phyloP scores from a whole-genome alignment of 192 early-diverging fungal species.

The Phycomyces blakesleeanus region DNA sequence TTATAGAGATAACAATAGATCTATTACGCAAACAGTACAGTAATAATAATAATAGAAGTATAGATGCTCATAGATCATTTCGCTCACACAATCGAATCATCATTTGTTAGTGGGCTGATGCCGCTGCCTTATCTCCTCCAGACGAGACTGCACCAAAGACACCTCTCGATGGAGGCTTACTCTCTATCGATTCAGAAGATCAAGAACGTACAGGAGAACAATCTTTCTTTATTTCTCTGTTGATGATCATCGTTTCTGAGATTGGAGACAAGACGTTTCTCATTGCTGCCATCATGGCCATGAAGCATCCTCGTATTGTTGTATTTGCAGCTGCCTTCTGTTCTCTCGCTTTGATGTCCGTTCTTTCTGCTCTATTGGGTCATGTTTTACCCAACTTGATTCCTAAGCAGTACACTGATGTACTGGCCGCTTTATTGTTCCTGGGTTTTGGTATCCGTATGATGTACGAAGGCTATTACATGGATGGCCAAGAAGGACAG shows the following conservation, averaged over 20 bases:
- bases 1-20: no score
- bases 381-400: constrained; percentile 86
- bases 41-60: no score
- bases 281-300: constrained; percentile 97
- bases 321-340: constrained; percentile 88
- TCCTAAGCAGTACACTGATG: constrained; percentile 82
- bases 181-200: no score
- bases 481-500: constrained; percentile 84
- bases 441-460: constrained; percentile 91
- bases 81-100: no score
- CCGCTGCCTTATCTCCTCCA: no score
- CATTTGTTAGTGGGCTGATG: no score
- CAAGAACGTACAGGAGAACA: constrained; percentile 7
- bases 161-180: no score
- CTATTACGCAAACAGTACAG: no score
- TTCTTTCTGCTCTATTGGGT: constrained; percentile 91
- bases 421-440: constrained; percentile 82
- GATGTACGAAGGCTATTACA: constrained; percentile 75
- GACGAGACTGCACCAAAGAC: no score
- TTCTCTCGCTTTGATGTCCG: constrained; percentile 90
- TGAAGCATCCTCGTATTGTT: constrained; percentile 88
- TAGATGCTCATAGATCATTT: no score
- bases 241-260: constrained; percentile 94
- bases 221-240: constrained; percentile 59
- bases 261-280: constrained; percentile 99